Conservation (phyloP, 2,329 filamentous ascomycete species). For the Aspergillus pseudotamarii region DNA sequence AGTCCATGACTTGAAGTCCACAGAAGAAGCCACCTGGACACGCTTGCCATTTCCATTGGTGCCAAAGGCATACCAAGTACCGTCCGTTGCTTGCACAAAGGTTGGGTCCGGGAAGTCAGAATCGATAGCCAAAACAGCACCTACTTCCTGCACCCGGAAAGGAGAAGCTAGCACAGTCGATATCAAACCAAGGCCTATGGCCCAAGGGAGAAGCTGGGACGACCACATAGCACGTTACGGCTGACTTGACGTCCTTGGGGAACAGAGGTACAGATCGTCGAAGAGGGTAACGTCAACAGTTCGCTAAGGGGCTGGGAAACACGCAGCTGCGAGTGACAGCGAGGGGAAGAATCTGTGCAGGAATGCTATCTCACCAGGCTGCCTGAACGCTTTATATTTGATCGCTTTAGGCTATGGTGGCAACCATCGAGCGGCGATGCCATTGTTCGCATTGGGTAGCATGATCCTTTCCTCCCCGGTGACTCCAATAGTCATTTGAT, state of each 20-base stretch:
- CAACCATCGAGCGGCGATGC: background rate
- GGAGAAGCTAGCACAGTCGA: conserved; percentile 23
- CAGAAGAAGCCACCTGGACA: conserved; percentile 58
- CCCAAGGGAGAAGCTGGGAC: conserved; percentile 7
- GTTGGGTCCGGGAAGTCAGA: conserved; percentile 47
- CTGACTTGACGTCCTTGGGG: background rate
- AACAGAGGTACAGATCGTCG: background rate
- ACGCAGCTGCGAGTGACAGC: conserved; percentile 3
- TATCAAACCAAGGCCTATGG: conserved; percentile 13
- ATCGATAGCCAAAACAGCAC: conserved; percentile 32
- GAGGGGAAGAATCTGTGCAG: background rate
- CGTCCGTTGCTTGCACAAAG: conserved; percentile 52
- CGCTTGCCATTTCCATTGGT: conserved; percentile 55
- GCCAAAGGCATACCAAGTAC: conserved; percentile 61
- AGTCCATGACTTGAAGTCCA: conserved; percentile 53
- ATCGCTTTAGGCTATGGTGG: background rate
- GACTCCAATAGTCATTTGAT: conserved; percentile 16
- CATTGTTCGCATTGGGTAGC: conserved; percentile 7
- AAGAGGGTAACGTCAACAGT: conserved; percentile 6
- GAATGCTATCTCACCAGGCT: conserved; percentile 6
- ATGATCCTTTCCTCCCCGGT: background rate
- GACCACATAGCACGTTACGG: conserved; percentile 13
- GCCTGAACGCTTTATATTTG: conserved; percentile 15
- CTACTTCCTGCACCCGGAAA: conserved; percentile 20
- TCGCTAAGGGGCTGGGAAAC: conserved; percentile 6